Evolutionary conservation across 2,329 filamentous ascomycete species (phyloP).

Genomic region (Cladophialophora immunda): DNA sequence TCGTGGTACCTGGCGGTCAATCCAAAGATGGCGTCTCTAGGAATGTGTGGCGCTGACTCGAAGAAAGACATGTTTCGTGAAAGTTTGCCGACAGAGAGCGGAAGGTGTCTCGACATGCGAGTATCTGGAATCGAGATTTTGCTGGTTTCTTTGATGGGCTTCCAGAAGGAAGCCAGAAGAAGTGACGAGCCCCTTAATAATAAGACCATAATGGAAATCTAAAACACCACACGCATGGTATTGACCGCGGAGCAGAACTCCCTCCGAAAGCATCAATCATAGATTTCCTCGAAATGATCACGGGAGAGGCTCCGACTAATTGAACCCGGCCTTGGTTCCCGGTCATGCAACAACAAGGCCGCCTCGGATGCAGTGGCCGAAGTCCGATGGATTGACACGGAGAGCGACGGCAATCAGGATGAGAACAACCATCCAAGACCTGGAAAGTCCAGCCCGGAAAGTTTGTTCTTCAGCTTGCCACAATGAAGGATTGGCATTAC

Average conservation of each 20-base stretch:
- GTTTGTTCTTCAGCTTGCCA: neutral
- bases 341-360: neutral
- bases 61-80: neutral
- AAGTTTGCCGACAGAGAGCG: neutral
- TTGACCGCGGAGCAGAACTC: neutral
- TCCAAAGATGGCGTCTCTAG: neutral
- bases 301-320: neutral
- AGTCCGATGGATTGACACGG: neutral
- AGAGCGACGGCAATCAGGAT: neutral
- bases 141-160: neutral
- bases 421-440: neutral
- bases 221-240: neutral
- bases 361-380: neutral
- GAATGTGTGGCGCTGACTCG: neutral
- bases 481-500: neutral
- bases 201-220: neutral
- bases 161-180: too few species aligned
- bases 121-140: neutral
- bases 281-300: neutral
- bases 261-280: neutral
- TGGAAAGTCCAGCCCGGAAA: too few species aligned
- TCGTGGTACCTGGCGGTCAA: conserved; percentile 40
- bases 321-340: neutral
- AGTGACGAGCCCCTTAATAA: too few species aligned
- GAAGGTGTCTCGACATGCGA: neutral